Base-by-base conservation (phyloP, 2,329 filamentous ascomycete species). In the Thielaviopsis ethacetica region DNA sequence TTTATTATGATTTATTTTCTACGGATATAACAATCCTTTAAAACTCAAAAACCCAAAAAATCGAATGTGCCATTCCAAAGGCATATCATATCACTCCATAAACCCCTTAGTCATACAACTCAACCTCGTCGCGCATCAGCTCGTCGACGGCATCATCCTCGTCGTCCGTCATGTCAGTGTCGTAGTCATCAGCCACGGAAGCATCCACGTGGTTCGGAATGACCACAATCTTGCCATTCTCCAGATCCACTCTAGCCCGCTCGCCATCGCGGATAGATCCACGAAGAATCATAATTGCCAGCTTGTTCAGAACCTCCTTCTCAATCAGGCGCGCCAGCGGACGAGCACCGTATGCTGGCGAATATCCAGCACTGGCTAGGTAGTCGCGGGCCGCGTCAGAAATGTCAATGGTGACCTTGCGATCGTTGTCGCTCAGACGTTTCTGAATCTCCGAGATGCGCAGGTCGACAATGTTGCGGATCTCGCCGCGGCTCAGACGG, bases 391-490 rank as follows among this genome's bases (percentile, higher is more conserved):
- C 93, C 62, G 89, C 86, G 1, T 87, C 79, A 1, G 84, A 84
- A 61, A 94, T 84, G n/a, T 85, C 75, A 66, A 98, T 94, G n/a
- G 64, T 68, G 56, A 98, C 86, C 64, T 94, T 91, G 66, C 90
- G 85, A 61, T 85, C 84, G 68, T 98, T 98, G 67, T 84, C 77
- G 34, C 78, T 73, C n/a, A 98, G 81, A 50, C 93, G 88, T 70
- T 88, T 88, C 78, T 98, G 93, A 63, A 98, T 91, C 69, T 98
- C 93, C 2, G 63, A 61, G 38, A 98, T 78, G 52, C 93, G 86
- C 22, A 98, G 78, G 68, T 98, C 93, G 62, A 98, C 93, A 68
- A 98, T 97, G 75, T 83, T 89, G 68, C 93, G 85, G 67, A 98
- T 98, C 73, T 98, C 93, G 60, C 73, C 77, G 69, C 84, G 86